A percentile compares a stretch with the other conserved stretches of the same genome.
Conservation (phyloP, 2,329 filamentous ascomycete genomes). For the Triangularia setosa region DNA sequence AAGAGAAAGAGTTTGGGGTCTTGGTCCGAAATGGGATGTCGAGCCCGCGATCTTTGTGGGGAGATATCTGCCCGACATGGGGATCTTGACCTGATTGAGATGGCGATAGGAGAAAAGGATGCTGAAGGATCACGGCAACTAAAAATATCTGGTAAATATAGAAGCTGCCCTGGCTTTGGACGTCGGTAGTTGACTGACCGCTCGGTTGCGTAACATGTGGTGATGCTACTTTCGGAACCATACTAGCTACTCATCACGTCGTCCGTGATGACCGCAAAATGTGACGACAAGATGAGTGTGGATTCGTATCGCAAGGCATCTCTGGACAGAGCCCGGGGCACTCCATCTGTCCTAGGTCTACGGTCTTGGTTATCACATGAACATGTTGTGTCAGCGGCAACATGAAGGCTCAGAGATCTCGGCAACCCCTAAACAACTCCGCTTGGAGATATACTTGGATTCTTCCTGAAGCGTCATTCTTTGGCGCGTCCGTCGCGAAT, state of each 20-base stretch:
- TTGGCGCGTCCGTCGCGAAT: background rate
- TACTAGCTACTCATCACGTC: background rate
- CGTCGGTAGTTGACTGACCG: background rate
- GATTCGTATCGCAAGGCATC: background rate
- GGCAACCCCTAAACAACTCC: too few relatives aligned
- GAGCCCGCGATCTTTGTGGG: background rate
- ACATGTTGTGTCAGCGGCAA: background rate
- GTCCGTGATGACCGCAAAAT: background rate
- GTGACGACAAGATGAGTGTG: background rate
- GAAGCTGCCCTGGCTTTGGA: background rate
- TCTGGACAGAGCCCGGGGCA: background rate
- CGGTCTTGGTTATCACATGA: background rate
- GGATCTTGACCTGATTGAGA: background rate
- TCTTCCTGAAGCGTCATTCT: background rate
- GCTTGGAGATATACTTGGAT: background rate
- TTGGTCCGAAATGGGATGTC: background rate
- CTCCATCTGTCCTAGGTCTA: background rate
- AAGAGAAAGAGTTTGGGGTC: background rate
- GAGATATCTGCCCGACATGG: background rate
- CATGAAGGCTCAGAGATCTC: background rate
- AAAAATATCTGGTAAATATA: background rate
- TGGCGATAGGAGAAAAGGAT: background rate
- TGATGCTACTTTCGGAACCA: background rate
- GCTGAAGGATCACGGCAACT: background rate
- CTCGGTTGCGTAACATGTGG: background rate